Evolutionary conservation across 257 asterid species (phyloP), one percentile per base, ranked within the genome.

Genomic region (Nicotiana paniculata): DNA sequence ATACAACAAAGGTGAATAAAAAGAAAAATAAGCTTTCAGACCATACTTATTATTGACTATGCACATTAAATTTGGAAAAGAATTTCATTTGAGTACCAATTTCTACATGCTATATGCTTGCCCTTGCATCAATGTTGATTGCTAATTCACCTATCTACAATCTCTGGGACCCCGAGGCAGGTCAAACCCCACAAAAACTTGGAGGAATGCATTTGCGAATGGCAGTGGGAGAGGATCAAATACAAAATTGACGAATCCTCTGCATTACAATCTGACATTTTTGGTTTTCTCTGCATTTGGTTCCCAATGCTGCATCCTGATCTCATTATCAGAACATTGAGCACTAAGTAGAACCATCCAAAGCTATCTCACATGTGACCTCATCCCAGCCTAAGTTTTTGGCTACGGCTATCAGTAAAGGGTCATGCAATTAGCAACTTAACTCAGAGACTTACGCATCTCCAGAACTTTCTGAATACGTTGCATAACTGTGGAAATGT

Each of bases 401-500:
- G 15, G 75, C 30, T 6, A 37, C 43, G 43, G 39, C 57, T 37
- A 79, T 43, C 5, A 59, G 35, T 57, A 63, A 77, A 7, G 57
- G 80, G 75, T 35, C 82, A 59, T 26, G 59, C 26, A 26, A 69
- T 26, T n/a, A 46, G 21, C 28, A 75, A 53, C 77, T 86, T 80
- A 89, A 76, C 85, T 77, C 78, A 61, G 86, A 67, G 87, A 87
- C 87, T 62, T 89, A 46, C 89, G 86, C 26, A 68, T 82, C 82
- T 86, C 90, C 0, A 84, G 76, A 70, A 89, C 91, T 83, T 86
- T 83, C 82, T 74, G 85, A 69, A 92, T 86, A 9, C 96, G 91
- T 55, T 70, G 82, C 85, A 89, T 81, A 75, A 90, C 88, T 2
- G 85, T 79, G 10, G 91, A 90, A 72, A 90, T 84, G 37, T 87